Evolutionary conservation across 192 early-diverging fungal species (phyloP), one percentile per base, ranked within the genome.

Genomic region (Diversispora eburnea): DNA sequence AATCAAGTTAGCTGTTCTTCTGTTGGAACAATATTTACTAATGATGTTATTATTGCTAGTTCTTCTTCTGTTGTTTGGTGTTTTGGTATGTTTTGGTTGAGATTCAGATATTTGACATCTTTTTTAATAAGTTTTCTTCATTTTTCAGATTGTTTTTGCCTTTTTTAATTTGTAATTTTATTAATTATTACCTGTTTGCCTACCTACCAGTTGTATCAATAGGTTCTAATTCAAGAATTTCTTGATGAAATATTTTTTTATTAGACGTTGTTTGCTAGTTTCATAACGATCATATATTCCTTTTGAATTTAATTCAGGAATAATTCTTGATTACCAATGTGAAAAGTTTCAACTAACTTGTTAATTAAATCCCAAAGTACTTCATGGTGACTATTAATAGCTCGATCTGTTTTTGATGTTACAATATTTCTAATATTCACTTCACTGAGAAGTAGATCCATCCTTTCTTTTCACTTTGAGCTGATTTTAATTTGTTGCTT

Each of bases 381-480:
- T 65, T 65, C 7, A 22, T 47, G 3, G 3, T 9, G 1, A n/a
- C 0, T 19, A 22, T 46, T 65, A 8, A 65, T 46, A 65, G 42
- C 46, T 45, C 42, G 8, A 46, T 42, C 9, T 8, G 39, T 12
- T 19, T 65, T 45, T n/a, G 12, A 46, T n/a, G 46, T n/a, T 9
- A 46, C 12, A 65, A 1, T n/a, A n/a, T 65, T 20, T 65, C n/a
- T 8, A 3, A 65, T 46, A 65, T 65, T 65, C 15, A 47, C 17
- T 65, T 65, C 15, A 47, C 17, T 19, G 15, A 46, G 46, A 3
- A 65, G 15, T 5, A 65, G 0, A 3, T 46, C 12, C 0, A 48
- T 48, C 15, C 63, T 65, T n/a, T 65, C 42, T 5, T n/a, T n/a
- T n/a, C n/a, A n/a, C n/a, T n/a, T 48, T 65, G 63, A 20, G 15